phyloP scores from a whole-genome alignment of 2,329 filamentous ascomycete genomes.

The Neurospora sp. region DNA sequence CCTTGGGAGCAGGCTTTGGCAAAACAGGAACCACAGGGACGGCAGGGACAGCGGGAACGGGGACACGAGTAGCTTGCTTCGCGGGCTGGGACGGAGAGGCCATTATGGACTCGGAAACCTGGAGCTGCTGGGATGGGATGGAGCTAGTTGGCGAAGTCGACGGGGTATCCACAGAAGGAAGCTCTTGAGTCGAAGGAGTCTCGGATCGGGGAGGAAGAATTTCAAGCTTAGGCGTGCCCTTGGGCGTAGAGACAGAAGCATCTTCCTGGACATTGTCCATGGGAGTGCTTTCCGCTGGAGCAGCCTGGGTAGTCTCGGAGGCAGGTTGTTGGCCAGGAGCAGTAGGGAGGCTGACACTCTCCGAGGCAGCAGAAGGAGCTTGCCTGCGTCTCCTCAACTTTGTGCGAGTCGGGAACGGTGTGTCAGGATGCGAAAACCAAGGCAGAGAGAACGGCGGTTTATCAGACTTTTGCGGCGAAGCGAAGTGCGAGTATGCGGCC shows the following conservation, averaged over 20 bases:
- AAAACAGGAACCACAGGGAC: constrained; percentile 37
- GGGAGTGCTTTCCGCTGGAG: not conserved
- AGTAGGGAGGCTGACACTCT: not conserved
- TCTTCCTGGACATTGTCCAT: constrained; percentile 1
- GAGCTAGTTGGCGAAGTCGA: constrained; percentile 28
- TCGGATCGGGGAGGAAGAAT: constrained; percentile 17
- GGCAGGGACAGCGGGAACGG: constrained; percentile 32
- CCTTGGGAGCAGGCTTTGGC: constrained; percentile 29
- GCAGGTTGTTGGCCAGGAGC: constrained; percentile 13
- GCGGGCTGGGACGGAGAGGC: constrained; percentile 19
- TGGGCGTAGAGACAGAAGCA: constrained; percentile 11
- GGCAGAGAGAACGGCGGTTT: constrained; percentile 35
- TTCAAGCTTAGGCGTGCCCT: constrained; percentile 8
- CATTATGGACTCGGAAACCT: constrained; percentile 16
- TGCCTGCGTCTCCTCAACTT: constrained; percentile 34
- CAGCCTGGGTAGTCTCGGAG: constrained; percentile 11
- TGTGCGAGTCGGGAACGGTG: constrained; percentile 37
- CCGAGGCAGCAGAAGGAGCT: not conserved
- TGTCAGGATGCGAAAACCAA: constrained; percentile 44
- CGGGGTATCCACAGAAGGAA: constrained; percentile 22
- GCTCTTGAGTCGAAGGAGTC: constrained; percentile 22
- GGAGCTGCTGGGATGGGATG: constrained; percentile 20
- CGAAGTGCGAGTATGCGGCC: constrained; percentile 1
- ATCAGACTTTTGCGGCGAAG: constrained; percentile 5
- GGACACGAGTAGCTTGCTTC: constrained; percentile 25